A percentile compares a stretch with the other conserved stretches of the same genome.
Conservation (phyloP, 306 rosid genomes). For the Fragaria iinumae region DNA sequence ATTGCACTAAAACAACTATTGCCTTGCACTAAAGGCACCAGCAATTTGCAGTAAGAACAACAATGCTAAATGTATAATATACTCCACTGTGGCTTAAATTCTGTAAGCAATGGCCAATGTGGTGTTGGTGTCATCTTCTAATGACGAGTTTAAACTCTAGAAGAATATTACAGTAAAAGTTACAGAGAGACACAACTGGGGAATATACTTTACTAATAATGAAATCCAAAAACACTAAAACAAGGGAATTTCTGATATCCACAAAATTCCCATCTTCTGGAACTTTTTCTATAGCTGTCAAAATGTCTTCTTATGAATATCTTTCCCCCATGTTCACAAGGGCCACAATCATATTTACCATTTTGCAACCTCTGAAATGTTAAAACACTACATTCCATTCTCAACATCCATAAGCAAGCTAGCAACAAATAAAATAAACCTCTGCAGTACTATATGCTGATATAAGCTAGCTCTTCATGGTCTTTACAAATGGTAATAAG, state of each 20-base stretch:
- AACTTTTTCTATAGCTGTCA: conserved; percentile 21
- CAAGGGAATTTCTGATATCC: conserved; percentile 16
- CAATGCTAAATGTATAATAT: not conserved
- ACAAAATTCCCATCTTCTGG: conserved; percentile 9
- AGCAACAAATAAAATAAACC: not conserved
- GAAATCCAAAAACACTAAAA: conserved; percentile 2
- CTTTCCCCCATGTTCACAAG: conserved; percentile 14
- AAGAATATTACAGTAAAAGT: not conserved
- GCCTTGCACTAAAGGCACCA: not conserved
- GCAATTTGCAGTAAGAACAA: not conserved
- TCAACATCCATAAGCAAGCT: not conserved
- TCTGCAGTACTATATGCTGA: not conserved
- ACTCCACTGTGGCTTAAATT: not conserved
- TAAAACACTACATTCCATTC: not conserved
- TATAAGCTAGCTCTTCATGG: not conserved
- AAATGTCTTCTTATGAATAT: conserved; percentile 21
- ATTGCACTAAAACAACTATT: not conserved
- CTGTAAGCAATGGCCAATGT: not conserved
- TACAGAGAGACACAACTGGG: not conserved
- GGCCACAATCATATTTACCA: conserved; percentile 13
- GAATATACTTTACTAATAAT: not conserved
- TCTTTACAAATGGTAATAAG: not conserved
- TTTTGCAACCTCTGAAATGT: not conserved
- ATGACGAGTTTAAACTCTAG: not conserved
- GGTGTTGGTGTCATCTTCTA: not conserved